Evolutionary conservation across 1,284 basidiomycete genomes (phyloP).

Genomic region (Sporisorium exsertum): DNA sequence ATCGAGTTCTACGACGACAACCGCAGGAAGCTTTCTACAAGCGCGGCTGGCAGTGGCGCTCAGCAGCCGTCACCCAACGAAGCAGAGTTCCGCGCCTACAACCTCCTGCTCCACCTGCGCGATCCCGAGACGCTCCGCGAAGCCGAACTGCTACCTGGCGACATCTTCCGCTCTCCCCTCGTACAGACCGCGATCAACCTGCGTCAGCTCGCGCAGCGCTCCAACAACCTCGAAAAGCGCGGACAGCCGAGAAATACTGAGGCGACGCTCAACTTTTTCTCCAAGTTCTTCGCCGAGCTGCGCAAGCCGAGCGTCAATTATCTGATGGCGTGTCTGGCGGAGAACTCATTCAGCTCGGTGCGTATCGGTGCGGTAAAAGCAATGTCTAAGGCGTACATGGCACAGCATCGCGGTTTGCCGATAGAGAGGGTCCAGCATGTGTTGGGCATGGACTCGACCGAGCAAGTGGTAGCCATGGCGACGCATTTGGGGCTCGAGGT

Average conservation of each 20-base stretch:
- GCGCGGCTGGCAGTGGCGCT: slow-evolving; percentile 72
- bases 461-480: slow-evolving; percentile 61
- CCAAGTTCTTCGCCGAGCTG: slow-evolving; percentile 73
- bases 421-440: slow-evolving; percentile 38
- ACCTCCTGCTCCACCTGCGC: slow-evolving; percentile 88
- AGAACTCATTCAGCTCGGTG: slow-evolving; percentile 73
- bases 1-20: slow-evolving; percentile 91
- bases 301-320: slow-evolving; percentile 70
- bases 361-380: slow-evolving; percentile 73
- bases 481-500: slow-evolving; percentile 69
- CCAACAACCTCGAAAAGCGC: slow-evolving; percentile 75
- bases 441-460: slow-evolving; percentile 55
- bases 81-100: slow-evolving; percentile 95
- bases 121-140: slow-evolving; percentile 81
- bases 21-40: slow-evolving; percentile 24
- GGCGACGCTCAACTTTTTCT: slow-evolving; percentile 74
- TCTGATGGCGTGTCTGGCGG: slow-evolving; percentile 73
- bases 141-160: slow-evolving; percentile 78
- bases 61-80: slow-evolving; percentile 80
- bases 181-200: slow-evolving; percentile 85
- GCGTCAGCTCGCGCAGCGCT: slow-evolving; percentile 81
- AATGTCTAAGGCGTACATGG: slow-evolving; percentile 71
- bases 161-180: slow-evolving; percentile 79
- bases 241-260: slow-evolving; percentile 71
- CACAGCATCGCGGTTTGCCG: slow-evolving; percentile 65